Percentiles rank a stretch among this genome's conserved stretches.
phyloP scores from a whole-genome alignment of 352 stramenopile genomes.

The Achlya hypogyna region DNA sequence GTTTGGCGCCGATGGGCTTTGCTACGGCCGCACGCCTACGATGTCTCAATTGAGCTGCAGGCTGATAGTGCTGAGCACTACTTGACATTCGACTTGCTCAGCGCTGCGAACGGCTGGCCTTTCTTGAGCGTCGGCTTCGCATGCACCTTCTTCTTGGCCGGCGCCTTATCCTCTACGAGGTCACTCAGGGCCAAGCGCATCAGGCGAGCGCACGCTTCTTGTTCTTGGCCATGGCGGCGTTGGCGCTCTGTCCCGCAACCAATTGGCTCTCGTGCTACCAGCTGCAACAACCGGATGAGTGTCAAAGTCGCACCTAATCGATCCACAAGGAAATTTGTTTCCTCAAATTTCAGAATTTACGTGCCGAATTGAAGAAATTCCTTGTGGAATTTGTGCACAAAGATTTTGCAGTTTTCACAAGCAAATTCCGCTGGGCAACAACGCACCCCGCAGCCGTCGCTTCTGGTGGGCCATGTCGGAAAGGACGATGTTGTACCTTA shows the following conservation, averaged over 20 bases:
- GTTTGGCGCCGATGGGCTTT: not conserved
- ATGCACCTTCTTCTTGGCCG: slow-evolving; percentile 20
- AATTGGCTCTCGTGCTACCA: not conserved
- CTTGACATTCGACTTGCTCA: slow-evolving; percentile 9
- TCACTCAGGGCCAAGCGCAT: not conserved
- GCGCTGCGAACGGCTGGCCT: slow-evolving; percentile 16
- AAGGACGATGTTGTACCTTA: no score
- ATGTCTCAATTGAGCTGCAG: not conserved
- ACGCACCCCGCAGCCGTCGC: no score
- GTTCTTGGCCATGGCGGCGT: not conserved
- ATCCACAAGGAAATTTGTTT: no score
- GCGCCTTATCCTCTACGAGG: slow-evolving; percentile 12
- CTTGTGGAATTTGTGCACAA: no score
- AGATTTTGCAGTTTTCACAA: no score
- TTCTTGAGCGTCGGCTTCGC: slow-evolving; percentile 16
- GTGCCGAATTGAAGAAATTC: no score
- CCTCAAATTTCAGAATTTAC: no score
- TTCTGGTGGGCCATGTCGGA: no score
- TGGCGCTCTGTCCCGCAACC: not conserved
- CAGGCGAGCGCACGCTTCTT: not conserved
- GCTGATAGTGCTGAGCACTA: not conserved
- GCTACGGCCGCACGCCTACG: not conserved
- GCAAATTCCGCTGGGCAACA: no score
- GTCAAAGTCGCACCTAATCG: no score
- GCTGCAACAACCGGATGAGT: no score